Base-by-base conservation (phyloP, 306 rosid species). In the Pterocarpus santalinus region DNA sequence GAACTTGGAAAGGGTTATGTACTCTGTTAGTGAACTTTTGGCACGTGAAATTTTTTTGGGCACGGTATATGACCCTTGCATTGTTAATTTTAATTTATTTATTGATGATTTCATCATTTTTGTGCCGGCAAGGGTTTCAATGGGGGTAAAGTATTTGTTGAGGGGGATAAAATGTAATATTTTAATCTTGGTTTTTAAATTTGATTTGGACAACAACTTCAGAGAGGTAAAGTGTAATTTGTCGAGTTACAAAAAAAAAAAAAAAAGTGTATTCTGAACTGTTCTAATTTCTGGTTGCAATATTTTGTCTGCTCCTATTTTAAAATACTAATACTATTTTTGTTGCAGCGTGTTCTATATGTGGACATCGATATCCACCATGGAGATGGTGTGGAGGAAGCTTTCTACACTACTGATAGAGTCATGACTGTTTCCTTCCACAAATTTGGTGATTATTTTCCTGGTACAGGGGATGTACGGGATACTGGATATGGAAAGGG, bases 371-470 rank as follows among this genome's bases (percentile, higher is more conserved):
- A 92, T 81, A 92, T 92, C 70, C 97, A 92, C 88, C 97, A 92
- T 72, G 97, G 97, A 55, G 97, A 92, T 43, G 95, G 97, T 60
- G 97, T 92, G 36, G 97, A 92, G 84, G 97, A 92, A 87, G 97
- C 97, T 13, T 92, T 92, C 85, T 92, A 92, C 87, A 92, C 96
- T 8, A 93, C 96, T 3, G 96, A 93, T 53, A 88, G 97, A 79
- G 97, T 93, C 83, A 93, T 91, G 97, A 93, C 97, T 33, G 97
- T 93, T 79, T 93, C 97, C 7, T 93, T 93, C 83, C 97, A 93
- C 73, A 93, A 93, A 78, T 93, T 93, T 83, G 97, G 97, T 77
- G 97, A 93, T 58, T 93, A 93, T 80, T 93, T 93, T 78, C 96
- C 97, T 22, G 96, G 97, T 49, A 93, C 97, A 0, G 97, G 97